phyloP scores from a whole-genome alignment of 352 stramenopile genomes.

The Phytophthora brassicae region DNA sequence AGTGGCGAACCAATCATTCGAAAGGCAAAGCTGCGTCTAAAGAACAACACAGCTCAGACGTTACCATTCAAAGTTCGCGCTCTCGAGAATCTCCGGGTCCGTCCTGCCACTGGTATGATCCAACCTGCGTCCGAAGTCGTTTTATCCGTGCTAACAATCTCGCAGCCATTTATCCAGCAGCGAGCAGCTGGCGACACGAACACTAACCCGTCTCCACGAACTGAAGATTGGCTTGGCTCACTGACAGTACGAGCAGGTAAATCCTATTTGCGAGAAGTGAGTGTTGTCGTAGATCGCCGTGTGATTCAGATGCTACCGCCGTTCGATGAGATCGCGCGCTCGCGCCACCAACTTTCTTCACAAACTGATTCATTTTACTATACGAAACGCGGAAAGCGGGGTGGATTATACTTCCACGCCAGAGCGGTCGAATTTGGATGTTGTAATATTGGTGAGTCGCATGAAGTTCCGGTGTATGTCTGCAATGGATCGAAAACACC shows the following conservation, averaged over 20 bases:
- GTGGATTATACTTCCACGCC: slow-evolving; percentile 82
- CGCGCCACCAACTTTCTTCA: slow-evolving; percentile 60
- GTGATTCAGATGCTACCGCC: slow-evolving; percentile 44
- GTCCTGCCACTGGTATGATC: slow-evolving; percentile 43
- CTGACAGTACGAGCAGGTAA: slow-evolving; percentile 62
- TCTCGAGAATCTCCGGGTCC: slow-evolving; percentile 61
- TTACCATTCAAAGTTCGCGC: slow-evolving; percentile 57
- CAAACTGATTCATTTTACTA: slow-evolving; percentile 88
- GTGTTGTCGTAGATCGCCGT: slow-evolving; percentile 55
- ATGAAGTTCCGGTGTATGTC: slow-evolving; percentile 83
- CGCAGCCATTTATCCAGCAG: slow-evolving; percentile 41
- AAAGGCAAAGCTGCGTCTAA: slow-evolving; percentile 46
- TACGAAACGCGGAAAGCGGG: slow-evolving; percentile 74
- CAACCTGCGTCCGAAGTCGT: slow-evolving; percentile 41
- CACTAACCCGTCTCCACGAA: slow-evolving; percentile 5
- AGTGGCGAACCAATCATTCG: slow-evolving; percentile 21
- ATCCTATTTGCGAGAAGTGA: slow-evolving; percentile 56
- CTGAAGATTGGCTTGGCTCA: slow-evolving; percentile 64
- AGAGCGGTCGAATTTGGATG: slow-evolving; percentile 82
- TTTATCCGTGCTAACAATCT: slow-evolving; percentile 59
- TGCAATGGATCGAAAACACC: slow-evolving; percentile 81
- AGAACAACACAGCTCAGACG: slow-evolving; percentile 54
- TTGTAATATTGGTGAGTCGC: slow-evolving; percentile 68
- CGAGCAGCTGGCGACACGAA: slow-evolving; percentile 10
- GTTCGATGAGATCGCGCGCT: slow-evolving; percentile 66